Percentiles rank a stretch among this genome's conserved stretches.
Evolutionary conservation across 176 grass and related monocot genomes (phyloP).

Genomic region (Phragmites australis): DNA sequence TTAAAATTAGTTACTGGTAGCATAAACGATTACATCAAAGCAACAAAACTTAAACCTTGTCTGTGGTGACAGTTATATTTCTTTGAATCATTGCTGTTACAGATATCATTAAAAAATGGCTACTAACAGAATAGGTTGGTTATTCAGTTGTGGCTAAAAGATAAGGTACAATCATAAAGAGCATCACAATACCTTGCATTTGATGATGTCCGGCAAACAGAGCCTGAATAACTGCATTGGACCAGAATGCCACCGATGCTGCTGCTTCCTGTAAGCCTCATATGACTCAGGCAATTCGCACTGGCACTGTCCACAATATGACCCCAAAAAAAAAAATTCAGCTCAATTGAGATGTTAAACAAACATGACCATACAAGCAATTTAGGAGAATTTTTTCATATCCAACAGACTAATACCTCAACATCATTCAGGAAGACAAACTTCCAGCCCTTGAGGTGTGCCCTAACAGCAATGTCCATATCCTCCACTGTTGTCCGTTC

Average conservation of each 20-base stretch:
- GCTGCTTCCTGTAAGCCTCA: slow-evolving; percentile 98
- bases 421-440: slow-evolving; percentile 94
- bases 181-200: slow-evolving; percentile 63
- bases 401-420: slow-evolving; percentile 49
- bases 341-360: background rate
- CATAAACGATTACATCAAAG: background rate
- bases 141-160: background rate
- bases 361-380: background rate
- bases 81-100: background rate
- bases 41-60: background rate
- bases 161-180: background rate
- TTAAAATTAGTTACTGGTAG: background rate
- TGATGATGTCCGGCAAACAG: slow-evolving; percentile 86
- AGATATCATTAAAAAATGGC: background rate
- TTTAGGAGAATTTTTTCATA: background rate
- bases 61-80: background rate
- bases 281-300: slow-evolving; percentile 98
- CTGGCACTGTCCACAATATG: slow-evolving; percentile 61
- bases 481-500: slow-evolving; percentile 97
- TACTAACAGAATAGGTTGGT: background rate
- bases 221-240: slow-evolving; percentile 99
- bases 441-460: slow-evolving; percentile 92
- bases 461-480: slow-evolving; percentile 97
- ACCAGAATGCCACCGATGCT: slow-evolving; percentile 97
- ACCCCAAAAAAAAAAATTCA: slow-evolving; percentile 8